Evolutionary conservation across 768 basidiomycete genomes (phyloP), one percentile per base, ranked within the genome.

Genomic region (Jaapia argillacea): DNA sequence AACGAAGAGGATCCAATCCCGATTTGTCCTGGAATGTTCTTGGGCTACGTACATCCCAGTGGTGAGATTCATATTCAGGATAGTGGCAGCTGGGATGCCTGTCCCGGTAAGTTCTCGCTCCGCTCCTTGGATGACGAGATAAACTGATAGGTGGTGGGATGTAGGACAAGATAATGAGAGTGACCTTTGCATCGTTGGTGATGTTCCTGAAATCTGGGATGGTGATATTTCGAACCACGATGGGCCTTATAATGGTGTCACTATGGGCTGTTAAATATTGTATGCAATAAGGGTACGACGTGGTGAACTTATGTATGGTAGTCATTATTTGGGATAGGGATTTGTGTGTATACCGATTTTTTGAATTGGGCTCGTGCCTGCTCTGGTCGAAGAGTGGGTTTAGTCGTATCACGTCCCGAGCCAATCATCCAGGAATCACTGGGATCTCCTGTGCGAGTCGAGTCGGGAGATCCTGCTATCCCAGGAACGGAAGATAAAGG

Each of bases 1-100:
- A 79, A 81, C 58, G 36, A 57, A 46, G 44, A 63, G 42, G 70
- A 72, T 42, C 55, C 60, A 0, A 49, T 72, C 14, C 70, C 70
- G 2, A 65, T 52, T 41, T 40, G 33, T 23, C 65, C 65, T 3
- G 53, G 55, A 4, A 53, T 33, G 49, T 41, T 48, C 24, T 24
- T 44, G 16, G 39, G 43, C 18, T 50, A 36, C 37, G 38, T 16
- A 5, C 45, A 45, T 27, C 28, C 45, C 12, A 16, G 13, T 61
- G 58, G 66, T 61, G 44, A 28, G 60, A 21, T 38, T 7, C 37
- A 38, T 21, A 38, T 38, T 22, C 10, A 38, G 20, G 37, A 38
- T 21, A 13, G 13, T 12, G 37, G 37, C 7, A 6, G 13, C 10
- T 38, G 37, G 37, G 37, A 38, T 22, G 37, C 37, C 21, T 38